A percentile compares a stretch with the other conserved stretches of the same genome.
These are phyloP conservation scores for Silene vulgaris DNA, from an alignment of 179 eudicot species.

Conservation along the genomic window DNA sequence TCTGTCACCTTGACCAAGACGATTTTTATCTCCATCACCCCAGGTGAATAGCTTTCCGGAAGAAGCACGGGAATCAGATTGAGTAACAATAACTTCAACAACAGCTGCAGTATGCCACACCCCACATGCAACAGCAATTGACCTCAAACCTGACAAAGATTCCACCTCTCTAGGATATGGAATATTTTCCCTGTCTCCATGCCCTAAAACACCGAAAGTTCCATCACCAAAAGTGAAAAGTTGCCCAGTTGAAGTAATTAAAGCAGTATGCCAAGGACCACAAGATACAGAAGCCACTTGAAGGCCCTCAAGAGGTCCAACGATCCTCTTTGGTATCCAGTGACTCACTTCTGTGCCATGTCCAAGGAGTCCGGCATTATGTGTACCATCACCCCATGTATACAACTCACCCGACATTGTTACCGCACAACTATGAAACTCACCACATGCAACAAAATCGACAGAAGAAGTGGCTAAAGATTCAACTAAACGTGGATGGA, in stretches of 20 bases:
- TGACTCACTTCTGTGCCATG: conserved; percentile 79
- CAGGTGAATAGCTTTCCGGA: conserved; percentile 83
- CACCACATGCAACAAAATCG: conserved; percentile 90
- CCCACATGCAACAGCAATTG: conserved; percentile 89
- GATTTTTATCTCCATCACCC: conserved; percentile 94
- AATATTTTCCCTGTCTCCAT: conserved; percentile 68
- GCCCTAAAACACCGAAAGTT: conserved; percentile 89
- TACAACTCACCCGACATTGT: conserved; percentile 78
- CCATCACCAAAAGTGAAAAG: conserved; percentile 93
- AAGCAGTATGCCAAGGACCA: conserved; percentile 94
- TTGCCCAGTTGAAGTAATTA: conserved; percentile 71
- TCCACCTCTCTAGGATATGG: conserved; percentile 76
- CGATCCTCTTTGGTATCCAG: conserved; percentile 79
- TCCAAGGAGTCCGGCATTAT: conserved; percentile 80
- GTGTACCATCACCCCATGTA: conserved; percentile 92
- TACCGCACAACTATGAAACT: conserved; percentile 86
- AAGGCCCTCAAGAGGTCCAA: conserved; percentile 80
- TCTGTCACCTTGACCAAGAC: conserved; percentile 88
- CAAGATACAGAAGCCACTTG: conserved; percentile 72
- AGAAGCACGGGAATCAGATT: conserved; percentile 58
- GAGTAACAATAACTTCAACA: conserved; percentile 85
- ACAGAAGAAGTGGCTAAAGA: conserved; percentile 52
- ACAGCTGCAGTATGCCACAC: conserved; percentile 98
- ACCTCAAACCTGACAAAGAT: conserved; percentile 71
- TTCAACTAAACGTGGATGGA: conserved; percentile 65